Percentiles rank a stretch among this genome's conserved stretches.
These are phyloP conservation scores for Pholiota molesta DNA, from an alignment of 768 basidiomycete genomes.

Conservation along the genomic window DNA sequence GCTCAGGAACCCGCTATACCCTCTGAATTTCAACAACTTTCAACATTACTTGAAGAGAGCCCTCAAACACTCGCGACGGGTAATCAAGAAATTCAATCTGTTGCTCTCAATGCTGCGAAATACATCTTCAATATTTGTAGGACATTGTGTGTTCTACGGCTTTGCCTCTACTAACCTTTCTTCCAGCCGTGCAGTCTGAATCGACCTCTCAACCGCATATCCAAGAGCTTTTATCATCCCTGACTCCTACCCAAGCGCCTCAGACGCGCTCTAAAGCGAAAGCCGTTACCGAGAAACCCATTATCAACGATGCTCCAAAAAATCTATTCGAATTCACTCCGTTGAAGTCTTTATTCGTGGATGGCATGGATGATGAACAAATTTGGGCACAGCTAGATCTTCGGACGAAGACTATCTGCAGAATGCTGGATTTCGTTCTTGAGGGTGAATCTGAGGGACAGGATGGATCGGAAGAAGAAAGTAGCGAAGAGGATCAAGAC, in stretches of 20 bases:
- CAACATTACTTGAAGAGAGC: slow-evolving; percentile 54
- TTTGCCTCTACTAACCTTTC: slow-evolving; percentile 12
- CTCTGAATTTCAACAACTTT: slow-evolving; percentile 49
- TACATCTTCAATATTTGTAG: slow-evolving; percentile 76
- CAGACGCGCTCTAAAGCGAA: slow-evolving; percentile 72
- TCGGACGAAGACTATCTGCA: slow-evolving; percentile 68
- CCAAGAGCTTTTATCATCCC: slow-evolving; percentile 62
- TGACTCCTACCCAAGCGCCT: slow-evolving; percentile 71
- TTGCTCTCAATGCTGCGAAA: slow-evolving; percentile 71
- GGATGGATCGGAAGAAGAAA: slow-evolving; percentile 36
- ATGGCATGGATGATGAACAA: slow-evolving; percentile 84
- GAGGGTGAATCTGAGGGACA: slow-evolving; percentile 48
- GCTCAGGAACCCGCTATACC: slow-evolving; percentile 14
- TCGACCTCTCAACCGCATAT: slow-evolving; percentile 64
- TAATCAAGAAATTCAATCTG: slow-evolving; percentile 51
- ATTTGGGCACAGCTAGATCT: slow-evolving; percentile 96
- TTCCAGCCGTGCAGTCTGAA: slow-evolving; percentile 71
- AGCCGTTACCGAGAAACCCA: slow-evolving; percentile 42
- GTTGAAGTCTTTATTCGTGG: slow-evolving; percentile 69
- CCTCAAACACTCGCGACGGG: slow-evolving; percentile 61
- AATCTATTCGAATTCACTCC: slow-evolving; percentile 63
- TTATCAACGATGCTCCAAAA: slow-evolving; percentile 32
- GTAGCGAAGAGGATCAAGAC: slow-evolving; percentile 35
- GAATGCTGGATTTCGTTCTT: slow-evolving; percentile 66
- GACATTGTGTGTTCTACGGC: slow-evolving; percentile 24